Percentiles rank a stretch among this genome's conserved stretches.
These are phyloP conservation scores for Thermothielavioides terrestris DNA, from an alignment of 495 filamentous ascomycete genomes.

Conservation along the genomic window DNA sequence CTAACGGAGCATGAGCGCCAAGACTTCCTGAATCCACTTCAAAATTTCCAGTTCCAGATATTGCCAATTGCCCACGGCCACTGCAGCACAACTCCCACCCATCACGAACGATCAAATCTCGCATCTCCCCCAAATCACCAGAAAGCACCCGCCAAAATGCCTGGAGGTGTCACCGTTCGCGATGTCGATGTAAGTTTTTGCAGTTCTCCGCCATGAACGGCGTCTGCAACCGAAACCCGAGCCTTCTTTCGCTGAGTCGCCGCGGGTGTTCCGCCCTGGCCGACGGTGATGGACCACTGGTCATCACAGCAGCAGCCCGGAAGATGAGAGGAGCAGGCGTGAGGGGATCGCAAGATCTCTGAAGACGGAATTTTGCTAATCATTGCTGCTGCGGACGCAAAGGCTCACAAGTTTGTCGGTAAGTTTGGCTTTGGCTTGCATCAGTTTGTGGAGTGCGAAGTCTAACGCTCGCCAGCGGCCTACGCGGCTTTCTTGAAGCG, in stretches of 20 bases:
- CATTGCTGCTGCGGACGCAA: slow-evolving; percentile 36
- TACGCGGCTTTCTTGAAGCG: slow-evolving; percentile 98
- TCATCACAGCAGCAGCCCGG: slow-evolving; percentile 19
- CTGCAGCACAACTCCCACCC: slow-evolving; percentile 9
- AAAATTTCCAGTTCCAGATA: slow-evolving; percentile 20
- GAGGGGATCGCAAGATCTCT: slow-evolving; percentile 53
- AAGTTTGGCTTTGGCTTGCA: neutral
- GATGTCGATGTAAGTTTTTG: slow-evolving; percentile 75
- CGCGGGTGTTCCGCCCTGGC: slow-evolving; percentile 12
- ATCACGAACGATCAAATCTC: slow-evolving; percentile 21
- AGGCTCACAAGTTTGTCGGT: slow-evolving; percentile 81
- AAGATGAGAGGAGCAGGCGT: slow-evolving; percentile 43
- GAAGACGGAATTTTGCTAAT: slow-evolving; percentile 54
- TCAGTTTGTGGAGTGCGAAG: neutral
- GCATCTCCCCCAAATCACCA: slow-evolving; percentile 13
- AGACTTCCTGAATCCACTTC: slow-evolving; percentile 14
- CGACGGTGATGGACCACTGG: slow-evolving; percentile 21
- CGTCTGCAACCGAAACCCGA: slow-evolving; percentile 22
- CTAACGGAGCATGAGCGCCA: slow-evolving; percentile 15
- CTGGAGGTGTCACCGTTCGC: slow-evolving; percentile 73
- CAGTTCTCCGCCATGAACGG: slow-evolving; percentile 19
- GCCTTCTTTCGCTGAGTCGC: slow-evolving; percentile 22
- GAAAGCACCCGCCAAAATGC: slow-evolving; percentile 59
- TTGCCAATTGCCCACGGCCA: slow-evolving; percentile 14
- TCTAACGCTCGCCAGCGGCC: slow-evolving; percentile 37